Evolutionary conservation across 768 basidiomycete genomes (phyloP).

Genomic region (Pleurotus eryngii): DNA sequence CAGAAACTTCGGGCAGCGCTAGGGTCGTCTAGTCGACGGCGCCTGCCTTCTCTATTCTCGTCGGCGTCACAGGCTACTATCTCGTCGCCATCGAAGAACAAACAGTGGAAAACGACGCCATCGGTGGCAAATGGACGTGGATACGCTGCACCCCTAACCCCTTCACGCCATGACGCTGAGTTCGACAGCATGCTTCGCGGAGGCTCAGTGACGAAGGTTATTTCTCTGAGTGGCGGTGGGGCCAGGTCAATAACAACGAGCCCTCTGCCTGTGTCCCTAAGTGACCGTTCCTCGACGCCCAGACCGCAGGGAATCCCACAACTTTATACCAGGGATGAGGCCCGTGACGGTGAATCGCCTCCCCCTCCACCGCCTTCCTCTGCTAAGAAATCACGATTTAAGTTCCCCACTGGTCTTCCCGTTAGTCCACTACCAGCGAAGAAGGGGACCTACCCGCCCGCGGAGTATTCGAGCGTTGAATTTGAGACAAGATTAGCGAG

Average conservation of each 20-base stretch:
- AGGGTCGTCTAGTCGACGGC: constrained; percentile 43
- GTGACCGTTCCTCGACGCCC: constrained; percentile 7
- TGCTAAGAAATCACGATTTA: constrained; percentile 51
- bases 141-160: constrained; percentile 56
- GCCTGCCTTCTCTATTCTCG: constrained; percentile 68
- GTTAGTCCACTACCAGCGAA: constrained; percentile 46
- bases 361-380: constrained; percentile 20
- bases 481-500: constrained; percentile 80
- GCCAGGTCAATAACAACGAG: background rate
- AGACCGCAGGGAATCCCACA: constrained; percentile 11
- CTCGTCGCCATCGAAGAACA: constrained; percentile 46
- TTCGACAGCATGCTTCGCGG: constrained; percentile 74
- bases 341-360: constrained; percentile 11
- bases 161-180: constrained; percentile 62
- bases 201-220: constrained; percentile 42
- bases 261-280: background rate
- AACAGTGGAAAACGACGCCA: constrained; percentile 73
- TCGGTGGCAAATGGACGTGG: constrained; percentile 77
- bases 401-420: constrained; percentile 48
- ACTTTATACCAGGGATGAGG: constrained; percentile 6
- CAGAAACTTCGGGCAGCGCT: constrained; percentile 61
- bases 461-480: constrained; percentile 79
- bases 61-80: constrained; percentile 48
- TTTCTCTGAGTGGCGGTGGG: constrained; percentile 27
- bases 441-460: constrained; percentile 54